Conservation (phyloP, 78 protist genomes). For the Creolimax fragrantissima region DNA sequence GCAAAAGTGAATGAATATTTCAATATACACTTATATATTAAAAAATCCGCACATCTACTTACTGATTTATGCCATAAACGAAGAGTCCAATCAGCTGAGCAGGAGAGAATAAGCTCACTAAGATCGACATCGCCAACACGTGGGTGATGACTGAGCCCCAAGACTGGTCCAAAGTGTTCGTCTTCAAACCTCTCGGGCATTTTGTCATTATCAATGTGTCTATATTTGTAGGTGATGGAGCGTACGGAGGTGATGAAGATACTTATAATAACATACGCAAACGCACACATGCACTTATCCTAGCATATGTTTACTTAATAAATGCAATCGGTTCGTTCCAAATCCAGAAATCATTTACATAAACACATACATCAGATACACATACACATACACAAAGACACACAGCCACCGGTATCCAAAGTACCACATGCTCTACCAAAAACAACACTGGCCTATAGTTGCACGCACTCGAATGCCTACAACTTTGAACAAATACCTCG, state of each 20-base stretch:
- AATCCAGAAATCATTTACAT: too few species aligned
- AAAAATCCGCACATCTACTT: neutral
- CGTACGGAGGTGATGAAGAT: neutral
- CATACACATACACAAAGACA: neutral
- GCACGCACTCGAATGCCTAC: too few species aligned
- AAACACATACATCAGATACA: neutral
- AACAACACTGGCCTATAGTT: too few species aligned
- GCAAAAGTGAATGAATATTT: neutral
- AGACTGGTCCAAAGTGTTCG: constrained; percentile 64
- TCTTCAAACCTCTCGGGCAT: neutral
- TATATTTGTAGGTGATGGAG: neutral
- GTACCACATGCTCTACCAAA: neutral
- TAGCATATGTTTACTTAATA: too few species aligned
- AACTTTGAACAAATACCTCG: too few species aligned
- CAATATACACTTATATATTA: too few species aligned
- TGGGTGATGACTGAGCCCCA: constrained; percentile 57
- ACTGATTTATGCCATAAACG: constrained; percentile 52
- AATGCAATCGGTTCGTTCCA: too few species aligned
- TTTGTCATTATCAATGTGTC: neutral
- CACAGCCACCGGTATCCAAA: neutral
- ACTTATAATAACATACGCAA: neutral
- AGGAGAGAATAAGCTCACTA: constrained; percentile 44
- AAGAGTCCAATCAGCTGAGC: constrained; percentile 69
- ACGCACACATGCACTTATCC: neutral
- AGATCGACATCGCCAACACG: constrained; percentile 30